Evolutionary conservation across 2,329 filamentous ascomycete species (phyloP), one percentile per base, ranked within the genome.

Genomic region (Cercospora zeae-maydis): DNA sequence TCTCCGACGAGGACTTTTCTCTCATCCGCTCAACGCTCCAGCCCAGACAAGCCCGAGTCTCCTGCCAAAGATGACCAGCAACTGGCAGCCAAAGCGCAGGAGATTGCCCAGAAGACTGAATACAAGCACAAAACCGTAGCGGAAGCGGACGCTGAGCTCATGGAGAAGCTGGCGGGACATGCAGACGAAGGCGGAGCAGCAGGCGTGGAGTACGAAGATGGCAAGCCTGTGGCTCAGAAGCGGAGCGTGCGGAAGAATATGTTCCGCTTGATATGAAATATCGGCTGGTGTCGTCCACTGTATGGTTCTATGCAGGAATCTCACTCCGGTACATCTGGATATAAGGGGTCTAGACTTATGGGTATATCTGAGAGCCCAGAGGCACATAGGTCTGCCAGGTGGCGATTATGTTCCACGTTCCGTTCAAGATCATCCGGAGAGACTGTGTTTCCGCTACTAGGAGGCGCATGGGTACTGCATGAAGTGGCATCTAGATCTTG

Each of bases 161-260:
- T 81, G 42, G 74, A 81, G 63, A 89, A 86, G 64, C 81, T 93
- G 70, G 86, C 89, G 68, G 84, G 82, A 10, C 78, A 88, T 31
- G 82, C 88, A 0, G 89, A 90, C 0, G 89, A 88, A 45, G 89
- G 89, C 3, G 89, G 90, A 8, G 84, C 83, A 27, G 81, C 88
- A 2, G 90, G 89, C 0, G 78, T 93, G 4, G 89, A 92, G 74
- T 88, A 90, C 64, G 90, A 93, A 74, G 83, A 91, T 69, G 90
- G 90, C 0, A 83, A 88, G 73, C 85, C 90, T 0, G 86, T 86
- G 5, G 81, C 87, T 0, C 88, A 93, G 83, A 92, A 91, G 77
- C 80, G 89, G 55, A 83, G 87, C 36, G 90, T 93, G 10, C 87
- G 83, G 73, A 85, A 88, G 58, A 92, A 92, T 69, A 92, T 92